phyloP scores from a whole-genome alignment of 2,329 filamentous ascomycete species.

The Thielaviopsis cerberus region DNA sequence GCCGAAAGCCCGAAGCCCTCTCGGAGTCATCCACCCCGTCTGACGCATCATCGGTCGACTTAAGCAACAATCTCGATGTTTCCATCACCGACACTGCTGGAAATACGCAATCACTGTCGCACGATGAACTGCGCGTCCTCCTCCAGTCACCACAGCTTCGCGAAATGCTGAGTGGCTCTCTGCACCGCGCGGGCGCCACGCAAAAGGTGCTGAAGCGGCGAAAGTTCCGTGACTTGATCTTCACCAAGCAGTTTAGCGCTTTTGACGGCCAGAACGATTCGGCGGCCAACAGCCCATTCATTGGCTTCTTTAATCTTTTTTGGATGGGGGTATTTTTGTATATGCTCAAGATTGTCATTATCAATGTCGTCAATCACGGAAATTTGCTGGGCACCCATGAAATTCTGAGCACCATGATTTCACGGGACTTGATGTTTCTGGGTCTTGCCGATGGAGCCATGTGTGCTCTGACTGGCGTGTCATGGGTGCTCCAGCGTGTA shows the following conservation, averaged over 20 bases:
- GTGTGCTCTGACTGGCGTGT: slow-evolving; percentile 46
- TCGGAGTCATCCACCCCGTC: neutral
- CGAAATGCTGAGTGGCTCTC: slow-evolving; percentile 1
- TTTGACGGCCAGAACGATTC: slow-evolving; percentile 55
- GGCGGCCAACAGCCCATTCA: slow-evolving; percentile 49
- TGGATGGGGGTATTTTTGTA: slow-evolving; percentile 53
- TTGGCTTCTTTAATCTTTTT: slow-evolving; percentile 64
- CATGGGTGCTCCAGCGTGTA: slow-evolving; percentile 44
- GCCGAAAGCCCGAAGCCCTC: neutral
- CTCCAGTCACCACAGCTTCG: slow-evolving; percentile 9
- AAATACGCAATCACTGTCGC: slow-evolving; percentile 14
- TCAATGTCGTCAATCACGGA: slow-evolving; percentile 52
- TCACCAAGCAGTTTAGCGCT: slow-evolving; percentile 52
- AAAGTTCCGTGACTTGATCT: slow-evolving; percentile 37
- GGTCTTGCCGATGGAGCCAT: slow-evolving; percentile 49
- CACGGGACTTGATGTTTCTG: slow-evolving; percentile 32
- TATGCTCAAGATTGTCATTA: slow-evolving; percentile 45
- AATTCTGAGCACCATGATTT: slow-evolving; percentile 50
- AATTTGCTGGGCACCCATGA: slow-evolving; percentile 52
- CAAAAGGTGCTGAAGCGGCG: slow-evolving; percentile 6
- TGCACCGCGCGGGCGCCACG: neutral
- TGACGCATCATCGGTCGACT: slow-evolving; percentile 8
- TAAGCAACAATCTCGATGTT: slow-evolving; percentile 13
- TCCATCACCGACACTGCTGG: slow-evolving; percentile 6
- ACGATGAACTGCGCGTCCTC: slow-evolving; percentile 11